Conservation (phyloP, 1,284 basidiomycete species). For the Malassezia slooffiae region DNA sequence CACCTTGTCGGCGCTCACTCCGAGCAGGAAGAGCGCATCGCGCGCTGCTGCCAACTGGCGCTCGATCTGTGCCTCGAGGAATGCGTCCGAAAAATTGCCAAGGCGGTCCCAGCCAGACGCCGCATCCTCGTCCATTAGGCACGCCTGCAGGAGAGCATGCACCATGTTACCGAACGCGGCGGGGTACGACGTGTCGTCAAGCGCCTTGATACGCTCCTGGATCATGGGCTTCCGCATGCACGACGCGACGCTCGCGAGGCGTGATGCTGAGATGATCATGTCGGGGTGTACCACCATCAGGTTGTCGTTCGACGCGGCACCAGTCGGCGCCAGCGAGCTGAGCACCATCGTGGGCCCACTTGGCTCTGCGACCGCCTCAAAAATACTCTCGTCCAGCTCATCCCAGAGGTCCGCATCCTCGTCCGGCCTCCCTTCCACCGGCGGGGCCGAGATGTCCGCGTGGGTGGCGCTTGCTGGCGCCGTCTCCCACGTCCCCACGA, state of each 20-base stretch:
- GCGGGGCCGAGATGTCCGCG: neutral
- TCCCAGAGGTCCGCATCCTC: constrained; percentile 28
- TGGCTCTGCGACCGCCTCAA: neutral
- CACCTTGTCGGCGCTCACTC: constrained; percentile 20
- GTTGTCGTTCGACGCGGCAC: constrained; percentile 14
- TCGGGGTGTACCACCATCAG: constrained; percentile 42
- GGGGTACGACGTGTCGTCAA: constrained; percentile 21
- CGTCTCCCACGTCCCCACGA: constrained; percentile 25
- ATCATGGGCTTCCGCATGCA: constrained; percentile 38
- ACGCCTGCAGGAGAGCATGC: constrained; percentile 39
- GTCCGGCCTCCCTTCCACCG: constrained; percentile 1
- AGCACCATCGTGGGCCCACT: constrained; percentile 9
- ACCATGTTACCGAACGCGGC: constrained; percentile 41
- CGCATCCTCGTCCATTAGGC: constrained; percentile 49
- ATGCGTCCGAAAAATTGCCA: constrained; percentile 31
- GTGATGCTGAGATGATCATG: constrained; percentile 33
- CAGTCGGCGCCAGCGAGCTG: constrained; percentile 1
- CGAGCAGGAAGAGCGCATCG: constrained; percentile 25
- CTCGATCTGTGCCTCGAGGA: constrained; percentile 23
- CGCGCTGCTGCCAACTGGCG: constrained; percentile 24
- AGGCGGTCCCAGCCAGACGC: constrained; percentile 27
- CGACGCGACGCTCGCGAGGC: constrained; percentile 30
- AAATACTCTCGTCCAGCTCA: constrained; percentile 10
- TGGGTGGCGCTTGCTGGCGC: neutral
- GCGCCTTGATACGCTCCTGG: constrained; percentile 26